Percentiles rank a stretch among this genome's conserved stretches.
Conservation (phyloP, 129 eudicot genomes). For the Centella asiatica region DNA sequence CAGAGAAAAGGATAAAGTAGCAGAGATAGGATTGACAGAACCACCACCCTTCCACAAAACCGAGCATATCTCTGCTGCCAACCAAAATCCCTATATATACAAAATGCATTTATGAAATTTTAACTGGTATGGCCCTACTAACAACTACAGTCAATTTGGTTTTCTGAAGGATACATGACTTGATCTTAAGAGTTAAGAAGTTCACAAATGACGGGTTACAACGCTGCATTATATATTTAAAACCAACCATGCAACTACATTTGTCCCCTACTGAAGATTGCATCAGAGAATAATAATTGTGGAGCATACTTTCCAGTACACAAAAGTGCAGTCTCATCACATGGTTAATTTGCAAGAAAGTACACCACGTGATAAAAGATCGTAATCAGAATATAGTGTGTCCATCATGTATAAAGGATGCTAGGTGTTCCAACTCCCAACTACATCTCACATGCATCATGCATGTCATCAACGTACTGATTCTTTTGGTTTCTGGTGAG, state of each 20-base stretch:
- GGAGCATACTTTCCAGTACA: not conserved
- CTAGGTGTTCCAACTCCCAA: too few relatives aligned
- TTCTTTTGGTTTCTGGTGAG: too few relatives aligned
- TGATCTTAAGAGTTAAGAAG: not conserved
- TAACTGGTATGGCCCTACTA: not conserved
- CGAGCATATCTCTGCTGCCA: slow-evolving; percentile 73
- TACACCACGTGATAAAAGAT: too few relatives aligned
- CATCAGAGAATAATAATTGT: too few relatives aligned
- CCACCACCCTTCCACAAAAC: slow-evolving; percentile 72
- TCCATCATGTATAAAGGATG: too few relatives aligned
- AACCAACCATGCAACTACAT: too few relatives aligned
- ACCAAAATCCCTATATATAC: slow-evolving; percentile 59
- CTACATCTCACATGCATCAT: too few relatives aligned
- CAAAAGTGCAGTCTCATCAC: not conserved
- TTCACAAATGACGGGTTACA: not conserved
- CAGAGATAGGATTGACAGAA: slow-evolving; percentile 51
- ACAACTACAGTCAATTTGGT: not conserved
- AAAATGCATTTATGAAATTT: not conserved
- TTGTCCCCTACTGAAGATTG: not conserved
- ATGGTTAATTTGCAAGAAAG: too few relatives aligned
- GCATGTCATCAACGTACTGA: too few relatives aligned
- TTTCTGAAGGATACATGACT: not conserved
- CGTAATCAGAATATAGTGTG: not conserved
- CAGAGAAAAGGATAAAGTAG: slow-evolving; percentile 84
- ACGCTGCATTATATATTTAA: too few relatives aligned